A percentile compares a stretch with the other conserved stretches of the same genome.
Evolutionary conservation across 345 rosid species (phyloP).

Genomic region (Arabidopsis arenosa): DNA sequence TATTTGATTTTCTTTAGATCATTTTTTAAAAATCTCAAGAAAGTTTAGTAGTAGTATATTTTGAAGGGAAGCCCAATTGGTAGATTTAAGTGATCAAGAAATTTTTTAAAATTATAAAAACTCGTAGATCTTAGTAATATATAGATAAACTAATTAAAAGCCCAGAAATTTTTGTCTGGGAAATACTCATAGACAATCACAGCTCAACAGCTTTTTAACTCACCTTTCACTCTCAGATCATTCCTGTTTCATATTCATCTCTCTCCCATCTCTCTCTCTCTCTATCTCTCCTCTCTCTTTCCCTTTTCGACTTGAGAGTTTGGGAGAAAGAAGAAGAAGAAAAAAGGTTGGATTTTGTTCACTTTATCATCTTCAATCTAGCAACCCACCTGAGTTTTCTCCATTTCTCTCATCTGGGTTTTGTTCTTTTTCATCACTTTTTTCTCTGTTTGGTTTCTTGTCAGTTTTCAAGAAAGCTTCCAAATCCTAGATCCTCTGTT

Average conservation of each 20-base stretch:
- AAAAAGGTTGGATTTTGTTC: constrained; percentile 10
- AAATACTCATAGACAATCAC: constrained; percentile 62
- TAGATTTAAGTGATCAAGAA: constrained; percentile 4
- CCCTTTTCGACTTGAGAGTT: constrained; percentile 24
- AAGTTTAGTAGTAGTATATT: not conserved
- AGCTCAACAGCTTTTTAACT: constrained; percentile 65
- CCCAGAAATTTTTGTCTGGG: constrained; percentile 41
- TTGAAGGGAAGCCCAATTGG: constrained; percentile 4
- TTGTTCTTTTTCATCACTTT: not conserved
- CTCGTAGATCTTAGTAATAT: constrained; percentile 23
- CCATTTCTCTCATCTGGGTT: constrained; percentile 22
- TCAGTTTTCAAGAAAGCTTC: not conserved
- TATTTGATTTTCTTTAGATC: too few species aligned
- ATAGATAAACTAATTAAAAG: constrained; percentile 12
- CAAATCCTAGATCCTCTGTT: constrained; percentile 37
- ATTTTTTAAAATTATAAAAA: not conserved
- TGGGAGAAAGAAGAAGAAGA: constrained; percentile 30
- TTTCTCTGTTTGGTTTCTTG: not conserved
- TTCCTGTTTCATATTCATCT: constrained; percentile 48
- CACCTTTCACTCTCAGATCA: constrained; percentile 49
- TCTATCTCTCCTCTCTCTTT: constrained; percentile 7
- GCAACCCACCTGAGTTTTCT: constrained; percentile 31
- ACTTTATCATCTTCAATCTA: constrained; percentile 20
- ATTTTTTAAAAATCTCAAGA: not conserved
- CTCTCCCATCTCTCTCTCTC: constrained; percentile 19